Evolutionary conservation across 495 filamentous ascomycete species (phyloP).

Genomic region (Parathielavia hyrcaniae): DNA sequence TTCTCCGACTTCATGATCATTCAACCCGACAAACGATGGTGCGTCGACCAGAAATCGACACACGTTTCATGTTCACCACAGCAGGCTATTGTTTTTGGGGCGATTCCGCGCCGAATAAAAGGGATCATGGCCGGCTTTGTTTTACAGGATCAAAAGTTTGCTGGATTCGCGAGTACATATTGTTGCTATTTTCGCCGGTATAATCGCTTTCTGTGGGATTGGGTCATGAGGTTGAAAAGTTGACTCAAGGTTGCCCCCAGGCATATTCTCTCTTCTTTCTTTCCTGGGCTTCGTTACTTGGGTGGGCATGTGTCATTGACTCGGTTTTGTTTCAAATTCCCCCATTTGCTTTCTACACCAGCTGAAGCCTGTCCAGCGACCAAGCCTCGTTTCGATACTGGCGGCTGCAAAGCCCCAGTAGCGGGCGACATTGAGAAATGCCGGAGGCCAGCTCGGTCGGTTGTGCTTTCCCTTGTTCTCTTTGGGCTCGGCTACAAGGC

Average conservation of each 20-base stretch:
- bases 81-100: neutral
- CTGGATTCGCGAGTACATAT: constrained; percentile 24
- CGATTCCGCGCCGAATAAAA: neutral
- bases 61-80: neutral
- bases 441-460: neutral
- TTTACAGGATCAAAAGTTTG: constrained; percentile 26
- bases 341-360: constrained; percentile 5
- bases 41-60: neutral
- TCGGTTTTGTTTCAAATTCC: constrained; percentile 6
- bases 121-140: neutral
- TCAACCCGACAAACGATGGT: neutral
- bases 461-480: neutral
- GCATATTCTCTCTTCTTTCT: constrained; percentile 11
- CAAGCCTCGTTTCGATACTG: neutral
- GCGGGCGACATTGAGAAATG: neutral
- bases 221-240: constrained; percentile 28
- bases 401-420: neutral
- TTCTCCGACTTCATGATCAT: neutral
- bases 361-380: constrained; percentile 1
- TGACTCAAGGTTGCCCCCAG: constrained; percentile 16
- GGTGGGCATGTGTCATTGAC: constrained; percentile 2
- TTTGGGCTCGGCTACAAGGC: constrained; percentile 7
- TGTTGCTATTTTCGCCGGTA: constrained; percentile 23
- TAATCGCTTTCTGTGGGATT: constrained; percentile 14
- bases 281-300: constrained; percentile 10